Conservation (phyloP, 2,329 filamentous ascomycete genomes). For the Trichoderma sp. region DNA sequence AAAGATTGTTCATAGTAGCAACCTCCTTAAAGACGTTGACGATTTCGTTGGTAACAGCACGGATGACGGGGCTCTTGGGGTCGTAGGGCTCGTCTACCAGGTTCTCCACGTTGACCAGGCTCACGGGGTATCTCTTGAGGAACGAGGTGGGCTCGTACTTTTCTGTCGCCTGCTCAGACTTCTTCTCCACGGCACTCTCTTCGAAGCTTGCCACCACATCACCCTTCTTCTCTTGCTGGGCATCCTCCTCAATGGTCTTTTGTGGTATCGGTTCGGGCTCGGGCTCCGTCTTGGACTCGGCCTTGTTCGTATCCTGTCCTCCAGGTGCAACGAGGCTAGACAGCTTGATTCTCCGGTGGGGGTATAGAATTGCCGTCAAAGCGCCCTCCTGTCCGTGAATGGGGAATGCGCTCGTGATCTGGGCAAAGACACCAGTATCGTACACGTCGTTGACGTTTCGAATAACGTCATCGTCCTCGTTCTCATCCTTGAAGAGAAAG, state of each 20-base stretch:
- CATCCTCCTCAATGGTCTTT: constrained; percentile 55
- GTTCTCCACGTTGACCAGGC: constrained; percentile 94
- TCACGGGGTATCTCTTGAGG: constrained; percentile 87
- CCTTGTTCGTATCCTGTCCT: constrained; percentile 52
- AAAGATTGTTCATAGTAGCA: constrained; percentile 87
- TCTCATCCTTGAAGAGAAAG: constrained; percentile 96
- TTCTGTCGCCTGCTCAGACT: constrained; percentile 50
- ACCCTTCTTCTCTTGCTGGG: constrained; percentile 70
- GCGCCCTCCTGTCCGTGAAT: constrained; percentile 82
- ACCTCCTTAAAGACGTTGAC: constrained; percentile 99
- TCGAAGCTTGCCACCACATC: constrained; percentile 98
- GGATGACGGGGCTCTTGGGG: constrained; percentile 83
- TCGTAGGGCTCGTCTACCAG: constrained; percentile 86
- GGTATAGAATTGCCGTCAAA: constrained; percentile 92
- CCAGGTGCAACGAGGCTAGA: constrained; percentile 76
- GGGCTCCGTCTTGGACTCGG: constrained; percentile 50
- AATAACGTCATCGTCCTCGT: constrained; percentile 90
- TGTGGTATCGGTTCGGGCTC: constrained; percentile 61
- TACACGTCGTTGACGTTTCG: constrained; percentile 89
- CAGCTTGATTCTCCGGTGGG: constrained; percentile 90
- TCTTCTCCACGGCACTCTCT: constrained; percentile 69
- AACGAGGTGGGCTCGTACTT: constrained; percentile 88
- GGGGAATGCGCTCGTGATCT: constrained; percentile 95
- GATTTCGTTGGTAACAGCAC: constrained; percentile 94
- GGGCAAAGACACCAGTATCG: constrained; percentile 94